Conservation (phyloP, 257 asterid genomes). For the Misopates orontium region DNA sequence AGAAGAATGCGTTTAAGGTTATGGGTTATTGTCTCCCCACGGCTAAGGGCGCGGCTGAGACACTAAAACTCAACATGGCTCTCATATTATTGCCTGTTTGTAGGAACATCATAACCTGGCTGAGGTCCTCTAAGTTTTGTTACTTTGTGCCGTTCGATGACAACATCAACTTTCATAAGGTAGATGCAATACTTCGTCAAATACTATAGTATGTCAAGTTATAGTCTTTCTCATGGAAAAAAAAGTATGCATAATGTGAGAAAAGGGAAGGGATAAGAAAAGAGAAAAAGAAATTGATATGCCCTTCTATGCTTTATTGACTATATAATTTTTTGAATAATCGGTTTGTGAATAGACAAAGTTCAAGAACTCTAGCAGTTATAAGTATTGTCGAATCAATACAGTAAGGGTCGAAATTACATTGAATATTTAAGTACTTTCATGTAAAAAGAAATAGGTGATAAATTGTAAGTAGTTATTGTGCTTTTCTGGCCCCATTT, state of each 20-base stretch:
- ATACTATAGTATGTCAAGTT: neutral
- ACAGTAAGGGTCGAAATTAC: no score
- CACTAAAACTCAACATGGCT: conserved; percentile 92
- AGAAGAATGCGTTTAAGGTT: conserved; percentile 61
- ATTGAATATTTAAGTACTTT: no score
- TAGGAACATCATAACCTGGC: conserved; percentile 88
- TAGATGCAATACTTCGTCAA: conserved; percentile 20
- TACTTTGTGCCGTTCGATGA: conserved; percentile 82
- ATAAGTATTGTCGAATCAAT: no score
- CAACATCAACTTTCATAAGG: conserved; percentile 97
- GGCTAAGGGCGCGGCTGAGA: conserved; percentile 98
- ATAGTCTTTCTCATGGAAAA: neutral
- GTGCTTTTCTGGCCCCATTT: conserved; percentile 39
- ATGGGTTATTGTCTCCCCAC: conserved; percentile 94
- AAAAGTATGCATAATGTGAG: neutral
- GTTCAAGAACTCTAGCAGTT: no score
- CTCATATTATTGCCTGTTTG: conserved; percentile 88
- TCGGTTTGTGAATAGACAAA: no score
- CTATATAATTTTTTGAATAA: no score
- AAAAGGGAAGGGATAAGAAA: no score
- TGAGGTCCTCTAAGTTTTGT: conserved; percentile 76
- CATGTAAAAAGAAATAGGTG: no score
- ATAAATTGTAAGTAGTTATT: neutral
- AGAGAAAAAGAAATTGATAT: no score
- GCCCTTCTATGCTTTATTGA: no score